A percentile compares a stretch with the other conserved stretches of the same genome.
These are phyloP conservation scores for Neurospora sp. DNA, from an alignment of 2,329 filamentous ascomycete genomes.

Conservation along the genomic window DNA sequence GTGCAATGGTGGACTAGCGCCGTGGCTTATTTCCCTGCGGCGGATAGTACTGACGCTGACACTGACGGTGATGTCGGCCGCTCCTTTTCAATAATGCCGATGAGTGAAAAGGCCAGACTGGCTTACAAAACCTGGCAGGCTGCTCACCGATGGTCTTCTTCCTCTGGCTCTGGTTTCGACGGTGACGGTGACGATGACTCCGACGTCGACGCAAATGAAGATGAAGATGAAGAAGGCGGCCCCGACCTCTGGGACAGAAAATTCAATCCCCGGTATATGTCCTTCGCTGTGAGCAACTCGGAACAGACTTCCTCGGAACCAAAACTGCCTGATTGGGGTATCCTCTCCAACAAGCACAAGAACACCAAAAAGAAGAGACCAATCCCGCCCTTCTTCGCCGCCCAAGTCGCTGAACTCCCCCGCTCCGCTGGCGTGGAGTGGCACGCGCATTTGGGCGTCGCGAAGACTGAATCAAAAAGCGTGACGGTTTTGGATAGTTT, in stretches of 20 bases:
- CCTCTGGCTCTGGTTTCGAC: too few species aligned
- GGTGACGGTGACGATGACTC: slow-evolving; percentile 21
- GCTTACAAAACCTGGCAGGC: slow-evolving; percentile 38
- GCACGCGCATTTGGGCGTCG: slow-evolving; percentile 58
- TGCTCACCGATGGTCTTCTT: slow-evolving; percentile 27
- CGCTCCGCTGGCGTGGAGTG: slow-evolving; percentile 70
- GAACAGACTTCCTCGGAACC: slow-evolving; percentile 8
- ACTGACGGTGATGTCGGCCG: neutral
- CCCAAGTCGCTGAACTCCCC: slow-evolving; percentile 68
- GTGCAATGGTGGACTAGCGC: slow-evolving; percentile 67
- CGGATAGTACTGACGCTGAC: neutral
- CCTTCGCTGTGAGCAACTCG: slow-evolving; percentile 23
- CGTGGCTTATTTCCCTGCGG: slow-evolving; percentile 59
- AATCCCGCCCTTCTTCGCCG: slow-evolving; percentile 55
- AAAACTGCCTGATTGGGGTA: slow-evolving; percentile 41
- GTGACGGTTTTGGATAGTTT: slow-evolving; percentile 3
- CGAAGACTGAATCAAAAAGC: slow-evolving; percentile 18
- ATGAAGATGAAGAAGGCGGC: slow-evolving; percentile 29
- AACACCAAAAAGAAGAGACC: slow-evolving; percentile 1
- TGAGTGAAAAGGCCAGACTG: slow-evolving; percentile 27
- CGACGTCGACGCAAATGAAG: slow-evolving; percentile 27
- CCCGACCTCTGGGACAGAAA: slow-evolving; percentile 61
- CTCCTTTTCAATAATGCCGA: slow-evolving; percentile 17
- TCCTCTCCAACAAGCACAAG: slow-evolving; percentile 22
- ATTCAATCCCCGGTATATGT: slow-evolving; percentile 43